Evolutionary conservation across 2,329 filamentous ascomycete genomes (phyloP), one percentile per base, ranked within the genome.

Genomic region (Colletotrichum euphorbiae): DNA sequence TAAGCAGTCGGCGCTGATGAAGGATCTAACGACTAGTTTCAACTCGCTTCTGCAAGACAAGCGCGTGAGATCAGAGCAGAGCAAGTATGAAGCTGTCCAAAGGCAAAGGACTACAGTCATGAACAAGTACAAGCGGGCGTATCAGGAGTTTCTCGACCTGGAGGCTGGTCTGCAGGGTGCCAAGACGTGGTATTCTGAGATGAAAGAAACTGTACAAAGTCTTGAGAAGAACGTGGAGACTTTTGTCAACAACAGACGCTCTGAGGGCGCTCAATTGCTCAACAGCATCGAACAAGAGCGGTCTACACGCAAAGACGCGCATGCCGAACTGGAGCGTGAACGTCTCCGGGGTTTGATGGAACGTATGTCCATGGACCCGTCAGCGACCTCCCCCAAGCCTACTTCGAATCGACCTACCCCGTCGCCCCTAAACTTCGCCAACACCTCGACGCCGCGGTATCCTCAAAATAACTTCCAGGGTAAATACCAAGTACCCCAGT

Each of bases 191-290:
- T 99, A 99, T 77, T 87, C 88, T 3, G 96, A 98, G 77, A 99
- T 98, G 94, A 92, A 91, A 74, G 94, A 98, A 71, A 98, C 94
- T 0, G 93, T 97, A 0, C 92, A 95, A 72, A 97, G 93, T 76
- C 83, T 98, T 45, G 90, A 94, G 74, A 96, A 97, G 85, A 99
- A 99, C 74, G 96, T 99, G 1, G 95, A 98, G 72, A 92, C 92
- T 0, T 99, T 99, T 80, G 94, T 99, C 72, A 97, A 94, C 82
- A 99, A 99, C 78, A 89, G 96, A 58, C 85, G 94, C 69, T 91
- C 93, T 0, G 96, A 99, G 81, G 96, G 96, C 4, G 93, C 93
- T 0, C 93, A 97, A 77, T 86, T 99, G 5, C 87, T 99, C 40
- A 90, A 89, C 72, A 91, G 94, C 73, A 99, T 99, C 71, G 94